Conservation (phyloP, 495 filamentous ascomycete genomes). For the Penicillium cinerascens region DNA sequence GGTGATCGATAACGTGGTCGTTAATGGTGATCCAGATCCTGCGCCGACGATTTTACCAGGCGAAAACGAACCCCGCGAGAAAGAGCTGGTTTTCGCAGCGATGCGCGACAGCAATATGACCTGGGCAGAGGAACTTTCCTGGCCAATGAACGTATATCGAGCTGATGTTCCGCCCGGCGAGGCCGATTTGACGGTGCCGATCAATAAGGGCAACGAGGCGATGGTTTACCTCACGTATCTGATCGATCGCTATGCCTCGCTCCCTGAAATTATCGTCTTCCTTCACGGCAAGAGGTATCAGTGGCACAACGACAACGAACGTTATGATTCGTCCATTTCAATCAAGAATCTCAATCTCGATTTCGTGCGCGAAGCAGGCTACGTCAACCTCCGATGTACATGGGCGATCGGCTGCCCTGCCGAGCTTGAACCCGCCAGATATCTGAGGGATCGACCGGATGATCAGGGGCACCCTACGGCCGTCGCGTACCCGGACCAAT, state of each 20-base stretch:
- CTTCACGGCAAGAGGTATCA: constrained; percentile 40
- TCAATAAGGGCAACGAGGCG: constrained; percentile 60
- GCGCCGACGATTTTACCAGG: not conserved
- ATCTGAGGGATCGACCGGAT: constrained; percentile 21
- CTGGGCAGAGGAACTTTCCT: constrained; percentile 30
- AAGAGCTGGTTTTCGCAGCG: constrained; percentile 28
- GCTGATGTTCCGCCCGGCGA: constrained; percentile 38
- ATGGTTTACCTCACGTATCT: constrained; percentile 61
- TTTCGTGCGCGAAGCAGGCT: constrained; percentile 35
- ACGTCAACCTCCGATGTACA: constrained; percentile 48
- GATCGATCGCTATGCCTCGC: constrained; percentile 43
- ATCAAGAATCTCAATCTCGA: constrained; percentile 21
- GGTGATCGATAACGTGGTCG: not conserved
- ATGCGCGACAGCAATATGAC: constrained; percentile 23
- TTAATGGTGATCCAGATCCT: not conserved
- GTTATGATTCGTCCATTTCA: constrained; percentile 36
- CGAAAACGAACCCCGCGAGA: constrained; percentile 2
- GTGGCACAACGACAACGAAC: constrained; percentile 55
- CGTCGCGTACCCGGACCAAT: constrained; percentile 23
- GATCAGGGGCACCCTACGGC: constrained; percentile 19
- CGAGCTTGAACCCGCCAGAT: constrained; percentile 27
- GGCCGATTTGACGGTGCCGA: constrained; percentile 39
- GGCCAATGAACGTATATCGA: constrained; percentile 47
- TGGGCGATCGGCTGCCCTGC: constrained; percentile 42
- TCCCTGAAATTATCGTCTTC: constrained; percentile 44